A percentile compares a stretch with the other conserved stretches of the same genome.
Evolutionary conservation across 495 filamentous ascomycete species (phyloP).

Genomic region (Neurospora sp.): DNA sequence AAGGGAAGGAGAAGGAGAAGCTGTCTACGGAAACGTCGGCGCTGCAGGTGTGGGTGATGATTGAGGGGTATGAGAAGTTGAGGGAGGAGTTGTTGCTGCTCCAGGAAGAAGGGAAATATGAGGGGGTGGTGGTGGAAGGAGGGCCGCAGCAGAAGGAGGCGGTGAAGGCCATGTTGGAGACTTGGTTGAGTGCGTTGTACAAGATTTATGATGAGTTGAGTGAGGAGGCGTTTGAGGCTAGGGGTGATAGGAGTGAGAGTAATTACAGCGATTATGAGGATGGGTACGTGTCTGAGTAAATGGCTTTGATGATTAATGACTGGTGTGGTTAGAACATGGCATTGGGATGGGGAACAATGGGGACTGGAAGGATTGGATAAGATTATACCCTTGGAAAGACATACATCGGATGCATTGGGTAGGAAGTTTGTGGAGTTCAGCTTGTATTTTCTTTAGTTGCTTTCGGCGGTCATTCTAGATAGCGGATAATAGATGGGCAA

Average conservation of each 20-base stretch:
- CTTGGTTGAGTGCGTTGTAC: constrained; percentile 35
- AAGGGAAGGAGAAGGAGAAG: constrained; percentile 5
- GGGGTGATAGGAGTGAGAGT: constrained; percentile 2
- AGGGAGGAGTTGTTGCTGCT: constrained; percentile 24
- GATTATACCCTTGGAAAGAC: not conserved
- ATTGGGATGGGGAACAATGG: too few relatives aligned
- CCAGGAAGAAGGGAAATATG: constrained; percentile 4
- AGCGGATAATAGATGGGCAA: not conserved
- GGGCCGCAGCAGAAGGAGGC: not conserved
- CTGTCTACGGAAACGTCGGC: constrained; percentile 35
- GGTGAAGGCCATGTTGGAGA: constrained; percentile 29
- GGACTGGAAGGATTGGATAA: too few relatives aligned
- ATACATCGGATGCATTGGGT: not conserved
- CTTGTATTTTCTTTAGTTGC: not conserved
- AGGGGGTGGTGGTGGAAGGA: constrained; percentile 5
- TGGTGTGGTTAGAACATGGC: too few relatives aligned
- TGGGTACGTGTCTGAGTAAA: constrained; percentile 4
- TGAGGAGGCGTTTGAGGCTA: not conserved
- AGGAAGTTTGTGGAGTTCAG: not conserved
- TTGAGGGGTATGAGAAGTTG: constrained; percentile 39
- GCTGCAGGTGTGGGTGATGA: constrained; percentile 46
- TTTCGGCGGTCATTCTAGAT: not conserved
- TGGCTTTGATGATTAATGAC: too few relatives aligned
- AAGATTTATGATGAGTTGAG: constrained; percentile 25
- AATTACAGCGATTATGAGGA: constrained; percentile 8